Percentiles rank a stretch among this genome's conserved stretches.
Evolutionary conservation across 2,329 filamentous ascomycete genomes (phyloP).

Genomic region (Orbilia quercus): DNA sequence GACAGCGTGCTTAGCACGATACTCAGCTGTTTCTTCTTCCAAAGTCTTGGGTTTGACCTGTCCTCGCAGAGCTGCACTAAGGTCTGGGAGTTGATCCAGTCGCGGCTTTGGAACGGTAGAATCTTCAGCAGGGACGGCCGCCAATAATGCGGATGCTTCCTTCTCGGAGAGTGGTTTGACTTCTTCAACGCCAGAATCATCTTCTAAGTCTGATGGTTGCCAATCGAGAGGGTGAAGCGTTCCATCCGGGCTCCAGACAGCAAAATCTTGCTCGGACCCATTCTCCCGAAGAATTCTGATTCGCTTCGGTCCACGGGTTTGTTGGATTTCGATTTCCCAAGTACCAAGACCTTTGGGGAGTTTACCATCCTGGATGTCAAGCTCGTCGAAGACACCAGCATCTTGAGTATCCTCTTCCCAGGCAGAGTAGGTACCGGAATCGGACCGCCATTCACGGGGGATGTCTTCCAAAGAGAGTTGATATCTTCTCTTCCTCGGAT

Average conservation of each 20-base stretch:
- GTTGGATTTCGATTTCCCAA: constrained; percentile 49
- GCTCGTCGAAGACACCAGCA: constrained; percentile 40
- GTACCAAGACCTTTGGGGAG: constrained; percentile 49
- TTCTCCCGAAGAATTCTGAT: constrained; percentile 30
- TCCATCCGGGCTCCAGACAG: constrained; percentile 43
- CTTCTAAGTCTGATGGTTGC: constrained; percentile 16
- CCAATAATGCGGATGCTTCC: not conserved
- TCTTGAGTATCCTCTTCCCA: constrained; percentile 53
- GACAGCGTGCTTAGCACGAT: too few relatives aligned
- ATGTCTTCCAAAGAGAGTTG: constrained; percentile 37
- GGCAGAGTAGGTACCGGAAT: constrained; percentile 34
- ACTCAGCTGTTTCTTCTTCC: constrained; percentile 5
- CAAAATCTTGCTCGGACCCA: constrained; percentile 41
- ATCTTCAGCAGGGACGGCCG: not conserved
- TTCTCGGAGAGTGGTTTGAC: not conserved
- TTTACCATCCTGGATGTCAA: constrained; percentile 48
- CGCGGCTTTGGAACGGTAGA: constrained; percentile 8
- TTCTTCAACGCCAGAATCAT: not conserved
- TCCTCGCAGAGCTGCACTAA: constrained; percentile 18
- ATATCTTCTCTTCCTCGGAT: constrained; percentile 33
- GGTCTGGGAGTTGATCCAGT: constrained; percentile 17
- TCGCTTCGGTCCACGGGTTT: constrained; percentile 44
- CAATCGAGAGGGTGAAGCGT: constrained; percentile 38
- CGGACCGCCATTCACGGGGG: constrained; percentile 52
- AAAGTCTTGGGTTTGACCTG: constrained; percentile 9